These are phyloP conservation scores for Cerrena zonata DNA, from an alignment of 1,284 basidiomycete species.

Conservation along the genomic window DNA sequence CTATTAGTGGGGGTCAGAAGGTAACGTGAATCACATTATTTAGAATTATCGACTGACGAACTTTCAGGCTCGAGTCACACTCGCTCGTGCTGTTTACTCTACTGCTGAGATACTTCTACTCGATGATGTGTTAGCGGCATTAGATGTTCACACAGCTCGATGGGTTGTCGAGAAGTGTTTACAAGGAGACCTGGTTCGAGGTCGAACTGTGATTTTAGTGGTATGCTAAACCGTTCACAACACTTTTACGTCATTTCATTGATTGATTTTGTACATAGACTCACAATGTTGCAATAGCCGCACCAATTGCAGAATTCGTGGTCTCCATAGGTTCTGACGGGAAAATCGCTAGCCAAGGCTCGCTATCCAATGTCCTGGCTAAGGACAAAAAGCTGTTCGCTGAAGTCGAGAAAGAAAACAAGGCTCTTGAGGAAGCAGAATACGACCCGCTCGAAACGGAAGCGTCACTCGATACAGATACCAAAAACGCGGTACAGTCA, in stretches of 20 bases:
- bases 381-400: conserved; percentile 29
- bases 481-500: conserved; percentile 11
- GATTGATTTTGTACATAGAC: conserved; percentile 11
- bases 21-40: conserved; percentile 9
- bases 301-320: conserved; percentile 58
- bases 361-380: conserved; percentile 37
- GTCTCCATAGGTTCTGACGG: conserved; percentile 53
- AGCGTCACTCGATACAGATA: conserved; percentile 19
- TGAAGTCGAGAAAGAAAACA: conserved; percentile 33
- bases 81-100: conserved; percentile 69
- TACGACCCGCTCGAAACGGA: conserved; percentile 28
- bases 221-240: conserved; percentile 33
- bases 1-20: conserved; percentile 69
- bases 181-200: conserved; percentile 58
- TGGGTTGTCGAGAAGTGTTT: conserved; percentile 78
- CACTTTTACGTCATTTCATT: background rate
- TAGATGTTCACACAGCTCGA: conserved; percentile 65
- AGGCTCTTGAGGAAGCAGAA: conserved; percentile 38
- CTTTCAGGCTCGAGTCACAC: conserved; percentile 57
- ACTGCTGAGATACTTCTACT: conserved; percentile 57
- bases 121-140: conserved; percentile 54
- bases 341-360: conserved; percentile 40
- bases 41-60: background rate
- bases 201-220: conserved; percentile 67
- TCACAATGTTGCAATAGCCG: conserved; percentile 47